These are phyloP conservation scores for Citrus australasica DNA, from an alignment of 345 rosid species.

Conservation along the genomic window DNA sequence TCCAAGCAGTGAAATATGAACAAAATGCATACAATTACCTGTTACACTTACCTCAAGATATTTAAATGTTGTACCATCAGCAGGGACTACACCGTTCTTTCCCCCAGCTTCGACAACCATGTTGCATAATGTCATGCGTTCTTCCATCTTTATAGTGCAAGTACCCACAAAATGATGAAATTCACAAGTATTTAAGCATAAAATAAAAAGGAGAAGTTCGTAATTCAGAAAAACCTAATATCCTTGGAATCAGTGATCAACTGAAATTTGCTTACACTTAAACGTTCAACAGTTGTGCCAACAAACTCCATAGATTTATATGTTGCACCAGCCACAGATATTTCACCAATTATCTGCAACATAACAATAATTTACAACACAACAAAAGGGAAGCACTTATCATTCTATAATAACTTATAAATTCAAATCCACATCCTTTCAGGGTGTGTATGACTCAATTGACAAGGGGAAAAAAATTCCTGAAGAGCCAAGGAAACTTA, in stretches of 20 bases:
- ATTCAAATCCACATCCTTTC: neutral
- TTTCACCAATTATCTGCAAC: conserved; percentile 90
- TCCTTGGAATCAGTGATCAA: neutral
- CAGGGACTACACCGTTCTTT: conserved; percentile 92
- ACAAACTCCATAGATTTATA: conserved; percentile 96
- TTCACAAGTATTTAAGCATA: neutral
- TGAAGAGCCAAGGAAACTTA: conserved; percentile 31
- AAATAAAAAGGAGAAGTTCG: neutral
- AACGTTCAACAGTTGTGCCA: conserved; percentile 83
- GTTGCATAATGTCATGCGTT: conserved; percentile 93
- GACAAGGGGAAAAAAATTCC: neutral
- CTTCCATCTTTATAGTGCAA: conserved; percentile 77
- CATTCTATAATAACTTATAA: neutral
- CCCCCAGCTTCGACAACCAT: conserved; percentile 99
- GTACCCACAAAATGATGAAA: conserved; percentile 2
- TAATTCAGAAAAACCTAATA: neutral
- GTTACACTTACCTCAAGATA: conserved; percentile 68
- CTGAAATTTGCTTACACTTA: conserved; percentile 51
- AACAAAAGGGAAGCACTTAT: neutral
- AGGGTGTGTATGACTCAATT: neutral
- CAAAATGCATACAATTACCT: neutral
- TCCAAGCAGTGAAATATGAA: neutral
- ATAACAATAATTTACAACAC: neutral
- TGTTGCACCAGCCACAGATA: conserved; percentile 96
- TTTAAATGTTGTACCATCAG: conserved; percentile 84